These are phyloP conservation scores for Dryadomyces quercivorus DNA, from an alignment of 2,329 filamentous ascomycete species.

Conservation along the genomic window DNA sequence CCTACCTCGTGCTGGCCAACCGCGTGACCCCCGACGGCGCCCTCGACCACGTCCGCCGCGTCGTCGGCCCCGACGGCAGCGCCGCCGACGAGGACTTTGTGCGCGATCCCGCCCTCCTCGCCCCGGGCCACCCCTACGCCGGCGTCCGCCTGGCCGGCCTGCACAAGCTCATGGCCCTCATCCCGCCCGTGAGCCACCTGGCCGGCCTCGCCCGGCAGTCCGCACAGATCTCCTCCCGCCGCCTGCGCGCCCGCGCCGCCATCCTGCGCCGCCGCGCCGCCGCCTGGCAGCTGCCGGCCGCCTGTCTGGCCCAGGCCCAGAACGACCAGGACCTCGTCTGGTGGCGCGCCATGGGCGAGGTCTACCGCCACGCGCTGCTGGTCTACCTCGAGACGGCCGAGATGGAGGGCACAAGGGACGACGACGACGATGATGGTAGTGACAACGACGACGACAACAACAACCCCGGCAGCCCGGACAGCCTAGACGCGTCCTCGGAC, in stretches of 20 bases:
- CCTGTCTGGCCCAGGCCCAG: slow-evolving; percentile 1
- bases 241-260: background rate
- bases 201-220: background rate
- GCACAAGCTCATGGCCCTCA: slow-evolving; percentile 12
- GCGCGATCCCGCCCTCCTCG: slow-evolving; percentile 7
- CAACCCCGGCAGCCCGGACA: background rate
- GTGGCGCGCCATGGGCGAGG: slow-evolving; percentile 11
- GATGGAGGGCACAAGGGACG: background rate
- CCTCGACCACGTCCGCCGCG: background rate
- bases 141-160: slow-evolving; percentile 12
- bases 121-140: slow-evolving; percentile 4
- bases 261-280: slow-evolving; percentile 6
- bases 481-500: background rate
- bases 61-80: slow-evolving; percentile 2
- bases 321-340: slow-evolving; percentile 9
- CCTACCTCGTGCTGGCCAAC: slow-evolving; percentile 11
- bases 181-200: slow-evolving; percentile 8
- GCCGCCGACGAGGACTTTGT: slow-evolving; percentile 11
- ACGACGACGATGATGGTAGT: background rate
- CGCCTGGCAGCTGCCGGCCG: slow-evolving; percentile 10
- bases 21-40: slow-evolving; percentile 9
- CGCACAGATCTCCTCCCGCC: background rate
- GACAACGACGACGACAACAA: background rate
- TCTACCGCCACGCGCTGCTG: slow-evolving; percentile 10
- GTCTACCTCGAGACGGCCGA: slow-evolving; percentile 9